A percentile compares a stretch with the other conserved stretches of the same genome.
Evolutionary conservation across 257 asterid genomes (phyloP).

Genomic region (Henckelia pumila): DNA sequence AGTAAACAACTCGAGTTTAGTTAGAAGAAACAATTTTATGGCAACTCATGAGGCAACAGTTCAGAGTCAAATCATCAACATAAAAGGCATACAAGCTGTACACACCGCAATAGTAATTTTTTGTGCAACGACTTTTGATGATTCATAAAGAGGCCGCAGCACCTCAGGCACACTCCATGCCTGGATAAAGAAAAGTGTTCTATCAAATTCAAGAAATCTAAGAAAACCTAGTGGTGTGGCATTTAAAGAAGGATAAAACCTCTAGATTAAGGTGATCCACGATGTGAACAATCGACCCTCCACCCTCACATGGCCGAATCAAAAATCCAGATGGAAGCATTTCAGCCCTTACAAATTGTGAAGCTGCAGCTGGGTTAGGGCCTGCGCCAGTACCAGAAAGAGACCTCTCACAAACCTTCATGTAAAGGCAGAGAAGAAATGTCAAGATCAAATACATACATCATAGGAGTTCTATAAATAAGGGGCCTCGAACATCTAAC

Average conservation of each 20-base stretch:
- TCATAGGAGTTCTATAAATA: background rate
- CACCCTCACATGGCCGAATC: conserved; percentile 47
- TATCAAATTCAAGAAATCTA: conserved; percentile 1
- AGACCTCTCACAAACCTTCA: conserved; percentile 88
- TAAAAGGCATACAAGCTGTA: conserved; percentile 9
- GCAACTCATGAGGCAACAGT: background rate
- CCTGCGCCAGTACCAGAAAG: conserved; percentile 96
- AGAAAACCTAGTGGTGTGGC: background rate
- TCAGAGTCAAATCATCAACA: background rate
- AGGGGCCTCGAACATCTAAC: conserved; percentile 7
- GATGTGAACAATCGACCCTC: no score
- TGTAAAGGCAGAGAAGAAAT: conserved; percentile 13
- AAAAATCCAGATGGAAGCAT: conserved; percentile 92
- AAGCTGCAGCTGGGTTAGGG: conserved; percentile 62
- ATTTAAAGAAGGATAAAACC: conserved; percentile 35
- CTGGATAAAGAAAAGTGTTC: conserved; percentile 35
- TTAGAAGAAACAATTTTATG: background rate
- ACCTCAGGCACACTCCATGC: conserved; percentile 99
- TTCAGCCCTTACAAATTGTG: conserved; percentile 87
- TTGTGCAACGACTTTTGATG: conserved; percentile 83
- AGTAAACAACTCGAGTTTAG: background rate
- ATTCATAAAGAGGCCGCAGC: conserved; percentile 90
- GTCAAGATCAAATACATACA: conserved; percentile 13
- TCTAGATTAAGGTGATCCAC: conserved; percentile 19
- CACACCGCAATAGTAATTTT: conserved; percentile 88